phyloP scores from a whole-genome alignment of 1,139 yeast species.

The Eremothecium sinecaudum region DNA sequence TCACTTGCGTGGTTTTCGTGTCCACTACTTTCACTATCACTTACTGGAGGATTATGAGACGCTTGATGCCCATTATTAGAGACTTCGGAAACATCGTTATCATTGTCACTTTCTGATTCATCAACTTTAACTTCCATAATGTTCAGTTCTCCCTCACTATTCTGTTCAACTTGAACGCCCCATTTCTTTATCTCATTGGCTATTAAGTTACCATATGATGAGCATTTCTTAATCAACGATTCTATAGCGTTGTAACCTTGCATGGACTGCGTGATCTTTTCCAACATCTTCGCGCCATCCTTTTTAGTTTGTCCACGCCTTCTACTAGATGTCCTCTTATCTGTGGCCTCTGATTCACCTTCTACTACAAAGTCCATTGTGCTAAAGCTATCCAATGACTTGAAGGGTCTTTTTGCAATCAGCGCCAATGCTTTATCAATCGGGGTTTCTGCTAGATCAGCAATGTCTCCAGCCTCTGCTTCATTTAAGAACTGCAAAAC shows the following conservation, averaged over 20 bases:
- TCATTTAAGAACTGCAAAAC: slow-evolving; percentile 70
- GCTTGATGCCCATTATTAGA: not conserved
- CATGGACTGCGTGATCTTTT: slow-evolving; percentile 56
- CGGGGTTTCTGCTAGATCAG: slow-evolving; percentile 67
- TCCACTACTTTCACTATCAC: slow-evolving; percentile 29
- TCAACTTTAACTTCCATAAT: slow-evolving; percentile 29
- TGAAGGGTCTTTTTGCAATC: slow-evolving; percentile 63
- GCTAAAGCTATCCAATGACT: slow-evolving; percentile 41
- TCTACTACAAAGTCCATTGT: slow-evolving; percentile 35
- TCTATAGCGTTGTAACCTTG: slow-evolving; percentile 93
- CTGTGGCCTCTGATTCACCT: slow-evolving; percentile 22
- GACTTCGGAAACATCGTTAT: slow-evolving; percentile 6
- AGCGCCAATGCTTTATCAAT: slow-evolving; percentile 59
- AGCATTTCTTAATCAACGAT: slow-evolving; percentile 74
- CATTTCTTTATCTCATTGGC: slow-evolving; percentile 67
- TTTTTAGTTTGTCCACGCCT: slow-evolving; percentile 43
- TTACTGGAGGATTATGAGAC: not conserved
- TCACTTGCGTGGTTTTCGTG: slow-evolving; percentile 28
- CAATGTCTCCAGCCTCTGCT: slow-evolving; percentile 64
- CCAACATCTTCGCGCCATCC: slow-evolving; percentile 68
- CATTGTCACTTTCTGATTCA: slow-evolving; percentile 22
- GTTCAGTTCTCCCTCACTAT: slow-evolving; percentile 35
- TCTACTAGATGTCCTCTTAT: slow-evolving; percentile 22
- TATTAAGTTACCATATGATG: slow-evolving; percentile 63
- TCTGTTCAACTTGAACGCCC: slow-evolving; percentile 69